Conservation (phyloP, 495 filamentous ascomycete genomes). For the Annulohypoxylon stygium region DNA sequence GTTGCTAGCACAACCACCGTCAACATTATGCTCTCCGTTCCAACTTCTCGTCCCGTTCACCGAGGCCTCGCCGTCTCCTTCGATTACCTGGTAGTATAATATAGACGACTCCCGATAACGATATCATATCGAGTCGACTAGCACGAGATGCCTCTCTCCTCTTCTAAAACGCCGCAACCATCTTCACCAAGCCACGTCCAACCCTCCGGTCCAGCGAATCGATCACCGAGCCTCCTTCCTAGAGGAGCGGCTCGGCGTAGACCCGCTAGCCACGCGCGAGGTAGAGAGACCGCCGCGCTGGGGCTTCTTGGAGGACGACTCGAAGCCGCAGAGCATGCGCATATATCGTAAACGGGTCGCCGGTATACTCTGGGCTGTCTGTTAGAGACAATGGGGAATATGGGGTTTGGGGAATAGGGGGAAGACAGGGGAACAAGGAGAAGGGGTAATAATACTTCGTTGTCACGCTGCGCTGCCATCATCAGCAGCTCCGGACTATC, state of each 20-base stretch:
- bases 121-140: neutral
- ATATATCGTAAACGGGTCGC: constrained; percentile 64
- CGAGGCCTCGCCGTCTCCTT: neutral
- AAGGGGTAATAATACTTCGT: constrained; percentile 54
- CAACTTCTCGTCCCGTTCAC: neutral
- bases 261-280: constrained; percentile 22
- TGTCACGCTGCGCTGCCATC: constrained; percentile 64
- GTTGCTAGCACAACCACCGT: neutral
- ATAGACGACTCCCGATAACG: neutral
- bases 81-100: neutral
- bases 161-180: neutral
- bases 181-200: neutral
- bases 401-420: neutral
- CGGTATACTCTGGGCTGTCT: constrained; percentile 57
- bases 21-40: neutral
- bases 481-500: constrained; percentile 66
- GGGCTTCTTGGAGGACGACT: constrained; percentile 39
- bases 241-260: constrained; percentile 17
- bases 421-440: neutral
- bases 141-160: neutral
- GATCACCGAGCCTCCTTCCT: constrained; percentile 32
- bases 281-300: constrained; percentile 11
- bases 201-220: neutral
- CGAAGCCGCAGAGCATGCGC: constrained; percentile 62
- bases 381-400: constrained; percentile 1